phyloP scores from a whole-genome alignment of 2,329 filamentous ascomycete genomes.

The Beauveria sp. region DNA sequence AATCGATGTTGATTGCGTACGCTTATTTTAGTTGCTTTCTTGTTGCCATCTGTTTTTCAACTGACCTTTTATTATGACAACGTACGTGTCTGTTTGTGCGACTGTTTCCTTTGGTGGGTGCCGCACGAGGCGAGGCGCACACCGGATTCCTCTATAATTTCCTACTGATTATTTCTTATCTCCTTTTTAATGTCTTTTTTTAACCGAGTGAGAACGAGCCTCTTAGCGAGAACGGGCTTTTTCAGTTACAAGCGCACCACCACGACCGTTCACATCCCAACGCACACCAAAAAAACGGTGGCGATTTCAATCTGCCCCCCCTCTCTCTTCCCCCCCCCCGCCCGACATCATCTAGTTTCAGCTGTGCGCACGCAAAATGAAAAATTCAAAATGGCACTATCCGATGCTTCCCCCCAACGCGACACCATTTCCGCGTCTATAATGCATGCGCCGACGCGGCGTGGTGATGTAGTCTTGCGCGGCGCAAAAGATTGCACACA shows the following conservation, averaged over 20 bases:
- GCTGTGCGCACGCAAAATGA: background rate
- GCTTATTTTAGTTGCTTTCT: constrained; percentile 2
- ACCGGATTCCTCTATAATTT: no score
- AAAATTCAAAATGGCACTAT: background rate
- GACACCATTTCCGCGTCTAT: background rate
- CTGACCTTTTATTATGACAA: background rate
- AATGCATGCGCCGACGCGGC: constrained; percentile 2
- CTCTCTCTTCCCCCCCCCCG: background rate
- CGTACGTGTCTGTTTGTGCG: background rate
- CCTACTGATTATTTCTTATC: no score
- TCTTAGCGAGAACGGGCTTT: no score
- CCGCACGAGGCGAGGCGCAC: background rate
- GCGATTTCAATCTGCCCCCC: no score
- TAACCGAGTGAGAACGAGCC: no score
- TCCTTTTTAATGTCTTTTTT: no score
- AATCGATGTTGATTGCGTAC: constrained; percentile 4
- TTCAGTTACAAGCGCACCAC: no score
- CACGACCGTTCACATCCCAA: no score
- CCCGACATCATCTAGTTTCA: background rate
- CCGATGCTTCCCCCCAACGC: background rate
- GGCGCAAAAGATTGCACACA: background rate
- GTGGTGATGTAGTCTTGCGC: background rate
- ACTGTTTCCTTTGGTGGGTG: background rate
- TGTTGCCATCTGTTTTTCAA: background rate
- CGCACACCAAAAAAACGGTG: no score